A percentile compares a stretch with the other conserved stretches of the same genome.
Conservation (phyloP, 2,329 filamentous ascomycete genomes). For the Fonsecaea erecta region DNA sequence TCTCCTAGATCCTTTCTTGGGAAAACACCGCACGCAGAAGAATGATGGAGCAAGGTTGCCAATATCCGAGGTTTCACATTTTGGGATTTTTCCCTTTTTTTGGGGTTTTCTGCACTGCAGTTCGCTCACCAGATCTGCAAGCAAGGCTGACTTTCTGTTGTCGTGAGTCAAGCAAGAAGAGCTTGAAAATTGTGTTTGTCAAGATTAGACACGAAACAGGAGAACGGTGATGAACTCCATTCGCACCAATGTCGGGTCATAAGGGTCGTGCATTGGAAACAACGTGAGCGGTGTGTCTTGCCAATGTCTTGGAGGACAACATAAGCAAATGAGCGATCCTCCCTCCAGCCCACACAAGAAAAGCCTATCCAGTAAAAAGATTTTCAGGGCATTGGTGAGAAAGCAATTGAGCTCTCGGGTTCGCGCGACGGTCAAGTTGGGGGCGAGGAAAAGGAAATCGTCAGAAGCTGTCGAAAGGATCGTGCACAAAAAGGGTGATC, state of each 20-base stretch:
- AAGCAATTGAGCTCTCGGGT: background rate
- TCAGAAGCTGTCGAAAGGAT: constrained; percentile 15
- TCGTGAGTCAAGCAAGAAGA: background rate
- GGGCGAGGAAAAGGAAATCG: constrained; percentile 6
- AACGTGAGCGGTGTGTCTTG: constrained; percentile 11
- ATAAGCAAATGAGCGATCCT: constrained; percentile 1
- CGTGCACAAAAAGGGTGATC: constrained; percentile 3
- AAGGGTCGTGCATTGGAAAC: constrained; percentile 21
- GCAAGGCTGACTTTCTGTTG: background rate
- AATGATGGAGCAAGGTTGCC: background rate
- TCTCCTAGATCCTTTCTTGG: background rate
- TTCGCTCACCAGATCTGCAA: background rate
- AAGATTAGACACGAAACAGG: constrained; percentile 9
- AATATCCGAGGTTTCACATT: background rate
- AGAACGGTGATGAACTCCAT: constrained; percentile 21
- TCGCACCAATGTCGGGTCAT: constrained; percentile 25
- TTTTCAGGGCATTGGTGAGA: constrained; percentile 12
- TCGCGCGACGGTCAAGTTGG: background rate
- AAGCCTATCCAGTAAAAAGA: constrained; percentile 17
- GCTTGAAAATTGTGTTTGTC: constrained; percentile 2
- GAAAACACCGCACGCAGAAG: background rate
- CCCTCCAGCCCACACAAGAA: constrained; percentile 10
- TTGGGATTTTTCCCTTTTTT: background rate
- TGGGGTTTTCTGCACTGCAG: background rate
- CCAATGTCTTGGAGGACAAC: constrained; percentile 1